Evolutionary conservation across 208 protist species (phyloP), one percentile per base, ranked within the genome.

Genomic region (Wallacemonas collosoma): DNA sequence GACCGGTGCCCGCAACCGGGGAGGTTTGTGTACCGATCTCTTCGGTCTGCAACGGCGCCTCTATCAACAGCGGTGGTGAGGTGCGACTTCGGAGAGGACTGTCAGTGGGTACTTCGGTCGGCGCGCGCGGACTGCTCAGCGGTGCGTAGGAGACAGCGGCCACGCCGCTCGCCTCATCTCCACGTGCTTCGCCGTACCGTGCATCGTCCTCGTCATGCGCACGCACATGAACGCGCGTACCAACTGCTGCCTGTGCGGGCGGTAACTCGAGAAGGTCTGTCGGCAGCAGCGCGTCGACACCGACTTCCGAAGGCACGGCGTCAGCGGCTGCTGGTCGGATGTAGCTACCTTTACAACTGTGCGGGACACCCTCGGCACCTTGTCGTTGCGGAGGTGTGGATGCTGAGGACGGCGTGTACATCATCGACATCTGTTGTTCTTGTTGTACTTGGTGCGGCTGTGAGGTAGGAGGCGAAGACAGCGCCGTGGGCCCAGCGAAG

Each of bases 81-180:
- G 60, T 65, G 8, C 60, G 60, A 51, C 60, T 65, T 11, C 38
- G 38, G 4, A 53, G 60, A 3, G 14, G 12, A n/a, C 60, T 65
- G 60, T 65, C 60, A 0, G 6, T 8, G 4, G 60, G 60, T 0
- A 65, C 43, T 17, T 53, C 60, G 5, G 60, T 65, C 4, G 60
- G 60, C 11, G 60, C 60, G 1, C 60, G 60, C 3, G 60, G 60
- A n/a, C 60, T 65, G 60, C 43, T 45, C 41, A 44, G 38, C 36
- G 40, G 60, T 11, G 7, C 41, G 11, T 7, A 35, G 6, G 17
- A 15, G 41, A 36, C 4, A 4, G 44, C 60, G 36, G 8, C n/a
- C 14, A 65, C 41, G 7, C 14, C 1, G 40, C 36, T 7, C 56
- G 44, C 7, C 38, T 14, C 45, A 12, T 50, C 45, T 50, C 8